Evolutionary conservation across 495 filamentous ascomycete genomes (phyloP).

Genomic region (Penicillium fimorum): DNA sequence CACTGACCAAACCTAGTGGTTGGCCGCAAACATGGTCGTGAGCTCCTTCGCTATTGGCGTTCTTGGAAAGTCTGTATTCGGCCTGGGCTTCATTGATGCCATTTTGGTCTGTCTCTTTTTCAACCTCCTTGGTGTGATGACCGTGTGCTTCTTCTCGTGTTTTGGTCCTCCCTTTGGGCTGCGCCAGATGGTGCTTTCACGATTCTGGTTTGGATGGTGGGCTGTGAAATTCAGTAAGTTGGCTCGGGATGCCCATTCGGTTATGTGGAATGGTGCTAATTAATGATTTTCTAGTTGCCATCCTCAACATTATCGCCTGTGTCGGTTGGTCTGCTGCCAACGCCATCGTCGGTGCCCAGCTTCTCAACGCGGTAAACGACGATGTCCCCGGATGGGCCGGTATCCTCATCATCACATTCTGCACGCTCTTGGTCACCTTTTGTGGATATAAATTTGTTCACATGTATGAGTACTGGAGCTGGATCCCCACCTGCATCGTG

Average conservation of each 20-base stretch:
- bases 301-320: slow-evolving; percentile 75
- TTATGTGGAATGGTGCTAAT: background rate
- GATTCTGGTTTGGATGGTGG: slow-evolving; percentile 78
- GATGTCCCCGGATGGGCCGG: slow-evolving; percentile 71
- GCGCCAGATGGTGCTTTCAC: slow-evolving; percentile 81
- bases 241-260: background rate
- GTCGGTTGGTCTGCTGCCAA: slow-evolving; percentile 76
- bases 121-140: slow-evolving; percentile 71
- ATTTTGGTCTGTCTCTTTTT: slow-evolving; percentile 75
- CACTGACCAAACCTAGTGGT: slow-evolving; percentile 59
- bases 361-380: slow-evolving; percentile 72
- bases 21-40: slow-evolving; percentile 81
- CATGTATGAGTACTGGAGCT: slow-evolving; percentile 73
- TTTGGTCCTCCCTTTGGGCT: slow-evolving; percentile 77
- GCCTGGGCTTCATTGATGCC: slow-evolving; percentile 72
- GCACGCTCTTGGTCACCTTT: slow-evolving; percentile 67
- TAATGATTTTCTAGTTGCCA: slow-evolving; percentile 51
- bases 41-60: slow-evolving; percentile 80
- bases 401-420: slow-evolving; percentile 71
- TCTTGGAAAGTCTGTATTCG: slow-evolving; percentile 64
- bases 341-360: slow-evolving; percentile 78
- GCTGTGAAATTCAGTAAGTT: slow-evolving; percentile 67
- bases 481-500: slow-evolving; percentile 74
- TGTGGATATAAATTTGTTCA: slow-evolving; percentile 85
- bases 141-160: slow-evolving; percentile 77